Evolutionary conservation across 495 filamentous ascomycete genomes (phyloP).

Genomic region (Neurospora terricola): DNA sequence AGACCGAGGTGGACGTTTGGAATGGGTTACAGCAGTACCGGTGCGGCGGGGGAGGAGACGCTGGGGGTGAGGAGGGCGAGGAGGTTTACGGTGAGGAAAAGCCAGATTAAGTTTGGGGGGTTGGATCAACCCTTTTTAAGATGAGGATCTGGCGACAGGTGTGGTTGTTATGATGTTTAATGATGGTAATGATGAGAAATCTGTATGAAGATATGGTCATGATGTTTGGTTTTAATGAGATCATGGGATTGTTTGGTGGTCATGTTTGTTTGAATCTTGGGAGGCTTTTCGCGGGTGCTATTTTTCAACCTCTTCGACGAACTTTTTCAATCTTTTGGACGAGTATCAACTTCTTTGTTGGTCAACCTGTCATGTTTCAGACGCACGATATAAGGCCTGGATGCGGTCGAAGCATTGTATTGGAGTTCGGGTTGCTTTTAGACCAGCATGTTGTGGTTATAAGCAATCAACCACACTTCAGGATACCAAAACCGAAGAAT

Average conservation of each 20-base stretch:
- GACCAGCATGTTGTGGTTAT: background rate
- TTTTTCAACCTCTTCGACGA: background rate
- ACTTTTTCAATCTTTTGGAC: background rate
- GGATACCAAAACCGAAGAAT: background rate
- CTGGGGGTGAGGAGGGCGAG: conserved; percentile 29
- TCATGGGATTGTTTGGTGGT: background rate
- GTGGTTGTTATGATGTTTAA: background rate
- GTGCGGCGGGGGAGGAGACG: conserved; percentile 13
- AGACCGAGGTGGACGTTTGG: conserved; percentile 30
- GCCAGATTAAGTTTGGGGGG: conserved; percentile 12
- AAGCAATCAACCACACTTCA: background rate
- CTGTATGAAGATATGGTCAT: background rate
- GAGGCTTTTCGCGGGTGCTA: background rate
- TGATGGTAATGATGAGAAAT: background rate
- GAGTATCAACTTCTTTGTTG: background rate
- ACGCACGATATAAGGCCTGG: background rate
- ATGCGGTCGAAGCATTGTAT: background rate
- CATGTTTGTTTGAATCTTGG: background rate
- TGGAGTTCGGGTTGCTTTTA: background rate
- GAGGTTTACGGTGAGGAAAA: conserved; percentile 33
- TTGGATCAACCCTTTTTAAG: background rate
- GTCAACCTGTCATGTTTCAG: background rate
- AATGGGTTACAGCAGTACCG: conserved; percentile 8
- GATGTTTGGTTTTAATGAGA: background rate
- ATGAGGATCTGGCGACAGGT: background rate